Base-by-base conservation (phyloP, 768 basidiomycete species). In the Coprinopsis strossmayeri region DNA sequence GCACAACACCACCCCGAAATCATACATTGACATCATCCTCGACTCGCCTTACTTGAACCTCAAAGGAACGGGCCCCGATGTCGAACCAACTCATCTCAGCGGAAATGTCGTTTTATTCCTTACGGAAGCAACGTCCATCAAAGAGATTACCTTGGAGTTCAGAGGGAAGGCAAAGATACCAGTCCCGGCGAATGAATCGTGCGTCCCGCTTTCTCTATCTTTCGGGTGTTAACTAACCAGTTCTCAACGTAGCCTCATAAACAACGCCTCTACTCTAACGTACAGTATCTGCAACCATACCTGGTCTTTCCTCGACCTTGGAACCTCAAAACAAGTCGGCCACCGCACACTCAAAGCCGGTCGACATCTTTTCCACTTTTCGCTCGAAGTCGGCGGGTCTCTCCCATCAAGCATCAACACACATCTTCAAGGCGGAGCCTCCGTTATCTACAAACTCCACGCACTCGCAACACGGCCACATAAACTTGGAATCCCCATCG, bases 271-370 rank as follows among this genome's bases (percentile, higher is more conserved):
- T 0, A 67, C 69, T 9, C 62, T 78, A 50, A 78, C 75, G 15
- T 85, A 82, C 59, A 69, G 78, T 35, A 65, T 93, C 35, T 87
- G 85, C 64, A 78, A 77, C 50, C 90, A 94, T 59, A 88, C 92
- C 53, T 94, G 91, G 92, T 87, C 88, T 13, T 94, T 96, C 70
- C 82, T 95, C 42, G 85, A 91, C 57, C 43, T 45, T 20, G 26
- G 27, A 17, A 17, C 43, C 25, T 81, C 84, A 57, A 75, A 73
- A 34, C 83, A 86, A 59, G 71, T 74, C 12, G 81, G 82, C 56
- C 71, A 77, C 10, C 91, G 90, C 58, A 97, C 93, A 0, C 82
- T 97, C 62, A 96, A 97, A 68, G 91, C 93, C n/a, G 95, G 95
- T 12, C 82, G 81, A 28, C 95, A 98, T 61, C 68, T 82, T 21